Evolutionary conservation across 164 flowering plant species (phyloP), one percentile per base, ranked within the genome.

Genomic region (Chloranthus sessilifolius): DNA sequence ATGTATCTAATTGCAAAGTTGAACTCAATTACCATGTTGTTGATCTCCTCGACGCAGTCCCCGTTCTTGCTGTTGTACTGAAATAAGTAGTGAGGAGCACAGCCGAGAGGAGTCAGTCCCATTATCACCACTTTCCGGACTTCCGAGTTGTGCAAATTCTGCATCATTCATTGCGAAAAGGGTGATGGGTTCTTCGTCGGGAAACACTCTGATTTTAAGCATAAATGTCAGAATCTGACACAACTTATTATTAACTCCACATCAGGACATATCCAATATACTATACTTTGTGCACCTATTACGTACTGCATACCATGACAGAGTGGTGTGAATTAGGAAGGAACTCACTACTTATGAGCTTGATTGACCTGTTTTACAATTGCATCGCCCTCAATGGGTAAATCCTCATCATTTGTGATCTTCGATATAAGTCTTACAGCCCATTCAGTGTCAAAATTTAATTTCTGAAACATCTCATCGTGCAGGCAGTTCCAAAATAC

Each of bases 391-490:
- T 85, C 95, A 65, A 85, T 85, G 12, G 97, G 97, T 38, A 82
- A 46, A 68, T 76, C 83, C 59, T 83, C 95, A 53, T 79, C 75
- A 73, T 81, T 70, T 53, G 79, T 79, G 42, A 88, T 75, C 59
- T 41, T 76, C 31, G 97, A 76, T 55, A 85, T 83, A 40, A 89
- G 80, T 47, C 59, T 71, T 26, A 89, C 90, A 41, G 92, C 97
- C 97, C 95, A 89, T 55, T 80, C 84, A 17, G 81, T 82, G 56
- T 89, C 90, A 59, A 81, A 83, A 71, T 81, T 85, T 51, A 88
- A 89, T 72, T 89, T 89, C 48, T 75, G 88, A 67, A 89, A 89
- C 85, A 89, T 85, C 67, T 89, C 97, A 73, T 89, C 97, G 67
- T 86, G 90, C 75, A 89, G 74, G 67, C 97, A 85, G 74, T 63